Evolutionary conservation across 1,139 yeast genomes (phyloP).

Genomic region (Debaryomyces fabryi): DNA sequence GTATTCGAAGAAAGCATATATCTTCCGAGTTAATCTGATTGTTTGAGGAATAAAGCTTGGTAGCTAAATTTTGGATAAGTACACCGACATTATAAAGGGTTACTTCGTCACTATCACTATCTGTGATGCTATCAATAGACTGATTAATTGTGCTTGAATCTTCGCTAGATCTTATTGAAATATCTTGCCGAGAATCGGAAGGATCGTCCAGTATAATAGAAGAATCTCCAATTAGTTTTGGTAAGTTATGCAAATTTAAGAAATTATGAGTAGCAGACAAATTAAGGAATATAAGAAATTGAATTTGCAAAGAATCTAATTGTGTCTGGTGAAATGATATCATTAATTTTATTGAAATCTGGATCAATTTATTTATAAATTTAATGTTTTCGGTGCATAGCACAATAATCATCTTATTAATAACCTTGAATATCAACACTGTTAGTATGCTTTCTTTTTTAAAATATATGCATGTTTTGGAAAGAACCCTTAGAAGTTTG

Average conservation of each 20-base stretch:
- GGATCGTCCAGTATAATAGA: neutral
- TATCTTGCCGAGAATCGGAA: neutral
- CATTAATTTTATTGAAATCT: conserved; percentile 34
- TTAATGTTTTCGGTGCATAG: conserved; percentile 35
- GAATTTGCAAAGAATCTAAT: conserved; percentile 34
- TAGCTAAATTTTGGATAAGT: conserved; percentile 26
- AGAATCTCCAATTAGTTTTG: neutral
- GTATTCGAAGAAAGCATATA: conserved; percentile 20
- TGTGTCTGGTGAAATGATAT: conserved; percentile 32
- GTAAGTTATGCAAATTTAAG: conserved; percentile 11
- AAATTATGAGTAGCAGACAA: conserved; percentile 24
- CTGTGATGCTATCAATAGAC: neutral
- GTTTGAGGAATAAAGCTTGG: conserved; percentile 19
- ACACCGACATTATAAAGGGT: conserved; percentile 24
- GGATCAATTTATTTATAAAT: conserved; percentile 31
- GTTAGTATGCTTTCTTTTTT: conserved; percentile 28
- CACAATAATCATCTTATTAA: conserved; percentile 39
- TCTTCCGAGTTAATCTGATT: conserved; percentile 23
- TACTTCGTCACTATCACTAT: conserved; percentile 13
- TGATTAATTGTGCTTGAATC: neutral
- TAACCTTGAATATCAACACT: conserved; percentile 32
- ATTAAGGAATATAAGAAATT: conserved; percentile 41
- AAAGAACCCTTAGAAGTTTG: conserved; percentile 26
- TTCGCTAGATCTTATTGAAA: neutral
- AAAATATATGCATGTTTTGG: conserved; percentile 18